A percentile compares a stretch with the other conserved stretches of the same genome.
Conservation (phyloP, 305 asterid genomes). For the Fraxinus latifolia region DNA sequence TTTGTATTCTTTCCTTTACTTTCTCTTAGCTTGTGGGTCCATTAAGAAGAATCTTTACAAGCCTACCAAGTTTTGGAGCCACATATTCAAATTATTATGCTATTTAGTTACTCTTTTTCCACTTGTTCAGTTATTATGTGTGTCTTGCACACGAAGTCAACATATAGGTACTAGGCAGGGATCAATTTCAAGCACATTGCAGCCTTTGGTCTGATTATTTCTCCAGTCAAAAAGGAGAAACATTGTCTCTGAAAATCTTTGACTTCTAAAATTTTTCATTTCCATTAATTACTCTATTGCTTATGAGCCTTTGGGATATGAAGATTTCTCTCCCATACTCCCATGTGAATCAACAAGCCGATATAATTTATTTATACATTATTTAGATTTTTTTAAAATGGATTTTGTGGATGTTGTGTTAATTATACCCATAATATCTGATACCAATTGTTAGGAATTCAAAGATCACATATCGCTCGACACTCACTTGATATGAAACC, state of each 20-base stretch:
- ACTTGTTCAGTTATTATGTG: background rate
- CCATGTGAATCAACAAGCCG: background rate
- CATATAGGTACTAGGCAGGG: background rate
- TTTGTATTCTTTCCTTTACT: background rate
- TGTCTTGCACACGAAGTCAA: background rate
- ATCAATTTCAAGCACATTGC: conserved; percentile 20
- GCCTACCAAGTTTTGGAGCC: background rate
- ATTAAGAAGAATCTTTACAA: background rate
- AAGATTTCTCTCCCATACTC: too few relatives aligned
- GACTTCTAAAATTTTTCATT: conserved; percentile 2
- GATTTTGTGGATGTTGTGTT: too few relatives aligned
- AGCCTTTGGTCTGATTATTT: conserved; percentile 12
- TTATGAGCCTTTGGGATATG: too few relatives aligned
- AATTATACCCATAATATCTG: too few relatives aligned
- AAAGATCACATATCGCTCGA: too few relatives aligned
- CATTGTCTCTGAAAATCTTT: background rate
- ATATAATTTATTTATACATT: too few relatives aligned
- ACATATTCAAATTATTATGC: background rate
- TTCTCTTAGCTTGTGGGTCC: background rate
- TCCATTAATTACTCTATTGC: background rate
- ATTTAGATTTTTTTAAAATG: too few relatives aligned
- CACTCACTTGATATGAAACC: too few relatives aligned
- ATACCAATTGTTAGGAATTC: too few relatives aligned
- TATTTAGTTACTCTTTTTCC: background rate
- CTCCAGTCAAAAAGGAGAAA: conserved; percentile 15